These are phyloP conservation scores for Tieghemostelium lacteum DNA, from an alignment of 78 protist species.

Conservation along the genomic window DNA sequence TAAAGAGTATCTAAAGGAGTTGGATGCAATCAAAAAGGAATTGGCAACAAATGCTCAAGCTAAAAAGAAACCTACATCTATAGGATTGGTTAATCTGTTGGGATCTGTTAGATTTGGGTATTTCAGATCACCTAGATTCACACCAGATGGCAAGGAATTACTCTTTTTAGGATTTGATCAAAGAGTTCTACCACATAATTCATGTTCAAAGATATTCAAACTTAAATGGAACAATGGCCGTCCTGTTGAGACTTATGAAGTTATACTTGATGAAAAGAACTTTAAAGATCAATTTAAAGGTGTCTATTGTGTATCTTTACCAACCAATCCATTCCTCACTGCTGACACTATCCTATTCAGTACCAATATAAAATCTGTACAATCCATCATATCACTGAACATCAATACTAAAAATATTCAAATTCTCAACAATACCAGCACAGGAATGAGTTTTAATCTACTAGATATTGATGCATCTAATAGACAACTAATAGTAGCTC, in stretches of 20 bases:
- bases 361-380: not conserved
- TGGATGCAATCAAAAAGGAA: no score
- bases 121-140: slow-evolving; percentile 45
- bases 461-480: not conserved
- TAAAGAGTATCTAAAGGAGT: not conserved
- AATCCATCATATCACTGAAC: not conserved
- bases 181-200: slow-evolving; percentile 15
- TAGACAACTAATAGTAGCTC: not conserved
- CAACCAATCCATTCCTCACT: slow-evolving; percentile 10
- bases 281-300: slow-evolving; percentile 44
- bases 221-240: slow-evolving; percentile 1
- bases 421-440: not conserved
- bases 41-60: no score
- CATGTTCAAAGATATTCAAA: slow-evolving; percentile 18
- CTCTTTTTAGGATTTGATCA: slow-evolving; percentile 33
- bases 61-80: not conserved
- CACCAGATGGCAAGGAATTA: slow-evolving; percentile 44
- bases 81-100: not conserved
- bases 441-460: not conserved
- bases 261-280: slow-evolving; percentile 4
- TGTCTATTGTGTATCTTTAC: slow-evolving; percentile 19
- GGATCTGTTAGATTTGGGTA: not conserved
- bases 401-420: not conserved
- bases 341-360: slow-evolving; percentile 20
- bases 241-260: not conserved